phyloP scores from a whole-genome alignment of 2,329 filamentous ascomycete species.

The Colletotrichum lupini region DNA sequence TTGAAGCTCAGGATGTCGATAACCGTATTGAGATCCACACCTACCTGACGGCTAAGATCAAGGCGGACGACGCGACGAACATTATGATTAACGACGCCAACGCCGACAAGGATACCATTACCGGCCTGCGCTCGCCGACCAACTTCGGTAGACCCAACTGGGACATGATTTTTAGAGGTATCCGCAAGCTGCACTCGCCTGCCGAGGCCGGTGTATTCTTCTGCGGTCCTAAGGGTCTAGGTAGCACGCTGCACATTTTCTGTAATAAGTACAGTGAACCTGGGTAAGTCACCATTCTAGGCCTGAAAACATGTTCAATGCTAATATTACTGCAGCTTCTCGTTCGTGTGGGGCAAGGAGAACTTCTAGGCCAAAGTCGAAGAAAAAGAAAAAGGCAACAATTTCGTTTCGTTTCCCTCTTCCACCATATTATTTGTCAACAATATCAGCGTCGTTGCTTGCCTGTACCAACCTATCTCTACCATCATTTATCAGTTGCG shows the following conservation, averaged over 20 bases:
- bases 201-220: conserved; percentile 85
- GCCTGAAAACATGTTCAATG: conserved; percentile 2
- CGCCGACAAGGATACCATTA: conserved; percentile 86
- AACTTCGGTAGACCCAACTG: conserved; percentile 90
- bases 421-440: conserved; percentile 33
- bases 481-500: background rate
- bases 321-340: conserved; percentile 58
- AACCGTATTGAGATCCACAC: conserved; percentile 90
- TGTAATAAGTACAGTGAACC: conserved; percentile 91
- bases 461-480: conserved; percentile 1
- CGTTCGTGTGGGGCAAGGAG: conserved; percentile 76
- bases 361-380: conserved; percentile 63
- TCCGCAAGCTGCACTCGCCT: conserved; percentile 81
- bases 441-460: conserved; percentile 26
- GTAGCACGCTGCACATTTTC: conserved; percentile 81
- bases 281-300: conserved; percentile 63
- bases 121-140: conserved; percentile 82
- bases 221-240: conserved; percentile 84
- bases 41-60: conserved; percentile 88
- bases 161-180: conserved; percentile 89
- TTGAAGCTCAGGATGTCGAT: conserved; percentile 86
- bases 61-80: conserved; percentile 86
- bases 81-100: conserved; percentile 94
- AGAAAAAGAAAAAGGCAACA: conserved; percentile 17
- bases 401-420: conserved; percentile 34